These are phyloP conservation scores for Aspergillus vadensis DNA, from an alignment of 2,329 filamentous ascomycete genomes.

Conservation along the genomic window DNA sequence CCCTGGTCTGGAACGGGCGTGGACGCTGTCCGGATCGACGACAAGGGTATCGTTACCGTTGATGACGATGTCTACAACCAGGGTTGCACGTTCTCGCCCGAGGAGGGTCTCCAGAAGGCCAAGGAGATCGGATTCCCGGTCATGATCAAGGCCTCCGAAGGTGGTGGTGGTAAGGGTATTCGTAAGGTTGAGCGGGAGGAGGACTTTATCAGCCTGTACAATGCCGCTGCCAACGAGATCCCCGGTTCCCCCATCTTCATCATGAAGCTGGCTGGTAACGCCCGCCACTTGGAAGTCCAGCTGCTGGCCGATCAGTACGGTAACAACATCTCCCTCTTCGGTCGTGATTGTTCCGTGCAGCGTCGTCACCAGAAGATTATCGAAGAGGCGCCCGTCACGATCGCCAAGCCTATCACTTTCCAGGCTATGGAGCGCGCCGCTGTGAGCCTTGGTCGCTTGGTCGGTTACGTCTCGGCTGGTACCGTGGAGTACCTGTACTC, in stretches of 20 bases:
- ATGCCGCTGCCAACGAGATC: constrained; percentile 94
- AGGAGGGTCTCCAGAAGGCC: constrained; percentile 86
- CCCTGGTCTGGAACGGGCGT: constrained; percentile 99
- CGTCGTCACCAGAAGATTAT: constrained; percentile 99
- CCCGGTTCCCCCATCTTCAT: constrained; percentile 99
- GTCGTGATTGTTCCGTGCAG: constrained; percentile 98
- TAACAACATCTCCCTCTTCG: constrained; percentile 98
- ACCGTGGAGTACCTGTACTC: constrained; percentile 99
- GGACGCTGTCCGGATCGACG: constrained; percentile 74
- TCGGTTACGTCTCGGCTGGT: constrained; percentile 97
- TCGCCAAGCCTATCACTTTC: constrained; percentile 87
- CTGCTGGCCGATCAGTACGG: constrained; percentile 97
- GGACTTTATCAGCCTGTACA: constrained; percentile 84
- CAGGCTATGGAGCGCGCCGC: constrained; percentile 95
- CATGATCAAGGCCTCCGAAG: constrained; percentile 99
- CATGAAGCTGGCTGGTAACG: constrained; percentile 98
- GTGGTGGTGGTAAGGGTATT: constrained; percentile 98
- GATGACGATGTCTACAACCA: constrained; percentile 80
- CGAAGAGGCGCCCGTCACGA: constrained; percentile 96
- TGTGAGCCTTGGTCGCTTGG: constrained; percentile 87
- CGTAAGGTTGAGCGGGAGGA: constrained; percentile 88
- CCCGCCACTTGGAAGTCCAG: constrained; percentile 95
- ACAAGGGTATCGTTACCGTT: constrained; percentile 87
- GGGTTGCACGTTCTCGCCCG: constrained; percentile 85
- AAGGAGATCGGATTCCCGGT: constrained; percentile 94